phyloP scores from a whole-genome alignment of 1,139 yeast species.

The Pichia kudriavzevii region DNA sequence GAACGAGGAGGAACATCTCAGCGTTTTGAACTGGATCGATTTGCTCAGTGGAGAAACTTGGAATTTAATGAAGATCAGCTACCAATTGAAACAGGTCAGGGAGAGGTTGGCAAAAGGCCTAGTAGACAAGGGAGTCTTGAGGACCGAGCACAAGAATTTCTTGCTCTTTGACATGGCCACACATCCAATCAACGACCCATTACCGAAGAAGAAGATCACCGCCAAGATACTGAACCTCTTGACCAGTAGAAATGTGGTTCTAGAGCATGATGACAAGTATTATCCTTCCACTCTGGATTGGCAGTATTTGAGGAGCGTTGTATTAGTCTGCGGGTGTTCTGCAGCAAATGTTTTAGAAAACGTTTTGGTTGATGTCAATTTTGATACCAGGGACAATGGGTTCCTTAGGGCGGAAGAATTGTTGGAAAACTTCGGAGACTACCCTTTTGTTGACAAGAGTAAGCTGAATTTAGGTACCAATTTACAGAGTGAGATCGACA shows the following conservation, averaged over 20 bases:
- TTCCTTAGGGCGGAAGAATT: constrained; percentile 90
- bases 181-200: constrained; percentile 85
- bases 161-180: constrained; percentile 97
- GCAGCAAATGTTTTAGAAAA: constrained; percentile 97
- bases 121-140: constrained; percentile 94
- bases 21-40: constrained; percentile 91
- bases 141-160: constrained; percentile 93
- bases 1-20: constrained; percentile 67
- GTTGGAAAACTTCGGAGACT: constrained; percentile 72
- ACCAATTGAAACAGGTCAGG: constrained; percentile 93
- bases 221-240: constrained; percentile 66
- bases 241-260: constrained; percentile 59
- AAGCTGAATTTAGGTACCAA: constrained; percentile 73
- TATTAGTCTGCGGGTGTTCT: constrained; percentile 82
- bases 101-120: constrained; percentile 94
- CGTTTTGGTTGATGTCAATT: constrained; percentile 67
- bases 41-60: constrained; percentile 93
- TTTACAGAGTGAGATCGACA: constrained; percentile 57
- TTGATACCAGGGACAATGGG: constrained; percentile 89
- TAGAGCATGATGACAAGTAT: constrained; percentile 39
- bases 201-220: constrained; percentile 71
- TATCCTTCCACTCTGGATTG: constrained; percentile 67
- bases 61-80: constrained; percentile 90
- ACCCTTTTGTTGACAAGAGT: constrained; percentile 63
- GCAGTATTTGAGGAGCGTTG: constrained; percentile 67